Evolutionary conservation across 1,139 yeast species (phyloP).

Genomic region (Schwanniomyces etchellsii): DNA sequence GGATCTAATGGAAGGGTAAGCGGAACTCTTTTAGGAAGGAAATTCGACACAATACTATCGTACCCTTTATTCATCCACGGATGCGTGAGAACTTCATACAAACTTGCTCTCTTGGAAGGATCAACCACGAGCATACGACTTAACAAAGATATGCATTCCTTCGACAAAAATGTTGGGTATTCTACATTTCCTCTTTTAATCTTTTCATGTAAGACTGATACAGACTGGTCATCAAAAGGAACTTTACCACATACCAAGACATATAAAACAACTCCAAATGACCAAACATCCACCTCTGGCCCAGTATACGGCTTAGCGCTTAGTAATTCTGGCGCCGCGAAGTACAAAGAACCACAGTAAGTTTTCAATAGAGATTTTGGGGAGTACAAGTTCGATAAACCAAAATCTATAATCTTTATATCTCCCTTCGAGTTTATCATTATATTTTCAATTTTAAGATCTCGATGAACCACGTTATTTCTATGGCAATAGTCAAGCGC

Average conservation of each 20-base stretch:
- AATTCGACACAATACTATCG: constrained; percentile 66
- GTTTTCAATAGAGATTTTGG: constrained; percentile 74
- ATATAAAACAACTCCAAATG: constrained; percentile 92
- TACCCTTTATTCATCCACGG: constrained; percentile 96
- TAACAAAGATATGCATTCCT: constrained; percentile 77
- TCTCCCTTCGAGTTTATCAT: constrained; percentile 93
- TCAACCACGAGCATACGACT: constrained; percentile 91
- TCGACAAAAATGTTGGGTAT: constrained; percentile 77
- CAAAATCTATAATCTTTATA: constrained; percentile 93
- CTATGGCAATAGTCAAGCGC: constrained; percentile 92
- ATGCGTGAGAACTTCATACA: constrained; percentile 75
- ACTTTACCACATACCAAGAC: constrained; percentile 97
- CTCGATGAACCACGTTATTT: constrained; percentile 94
- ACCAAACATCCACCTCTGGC: constrained; percentile 98
- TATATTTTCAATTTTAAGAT: constrained; percentile 91
- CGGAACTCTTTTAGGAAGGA: constrained; percentile 74
- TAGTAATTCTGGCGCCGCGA: constrained; percentile 96
- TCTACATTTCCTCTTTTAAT: constrained; percentile 91
- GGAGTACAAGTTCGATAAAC: constrained; percentile 82
- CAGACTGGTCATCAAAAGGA: constrained; percentile 95
- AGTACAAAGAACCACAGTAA: constrained; percentile 94
- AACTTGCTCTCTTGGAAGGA: constrained; percentile 72
- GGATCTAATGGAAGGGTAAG: constrained; percentile 68
- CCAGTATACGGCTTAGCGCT: constrained; percentile 92
- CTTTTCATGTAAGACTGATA: constrained; percentile 88